phyloP scores from a whole-genome alignment of 805 yeast species.

The Lipomyces orientalis region DNA sequence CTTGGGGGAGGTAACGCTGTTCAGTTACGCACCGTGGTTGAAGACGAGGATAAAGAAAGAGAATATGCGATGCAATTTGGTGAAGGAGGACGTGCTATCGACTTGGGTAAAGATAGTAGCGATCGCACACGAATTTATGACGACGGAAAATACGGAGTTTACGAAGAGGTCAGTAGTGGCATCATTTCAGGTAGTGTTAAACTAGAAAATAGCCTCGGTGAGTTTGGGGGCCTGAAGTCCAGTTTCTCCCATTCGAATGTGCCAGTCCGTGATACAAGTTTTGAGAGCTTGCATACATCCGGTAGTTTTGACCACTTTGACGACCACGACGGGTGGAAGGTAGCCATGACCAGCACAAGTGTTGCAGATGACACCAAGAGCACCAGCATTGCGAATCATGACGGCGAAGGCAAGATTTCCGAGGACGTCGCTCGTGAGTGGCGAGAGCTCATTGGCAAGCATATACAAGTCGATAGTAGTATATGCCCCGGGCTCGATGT shows the following conservation, averaged over 20 bases:
- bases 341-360: not conserved
- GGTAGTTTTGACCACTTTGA: not conserved
- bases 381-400: not conserved
- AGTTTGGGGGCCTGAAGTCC: not conserved
- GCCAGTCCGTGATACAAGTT: not conserved
- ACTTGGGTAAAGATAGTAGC: not conserved
- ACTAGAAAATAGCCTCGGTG: not conserved
- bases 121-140: not conserved
- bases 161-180: not conserved
- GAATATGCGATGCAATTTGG: not conserved
- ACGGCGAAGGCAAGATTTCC: not conserved
- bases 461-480: not conserved
- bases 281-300: constrained; percentile 6
- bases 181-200: not conserved
- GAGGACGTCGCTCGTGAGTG: constrained; percentile 1
- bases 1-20: not conserved
- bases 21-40: not conserved
- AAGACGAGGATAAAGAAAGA: not conserved
- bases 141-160: not conserved
- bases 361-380: not conserved
- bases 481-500: not conserved
- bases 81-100: not conserved
- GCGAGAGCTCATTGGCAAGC: constrained; percentile 1
- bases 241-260: not conserved
- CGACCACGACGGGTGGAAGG: constrained; percentile 3